Evolutionary conservation across 805 yeast genomes (phyloP), one percentile per base, ranked within the genome.

Genomic region (Pichia nakasei): DNA sequence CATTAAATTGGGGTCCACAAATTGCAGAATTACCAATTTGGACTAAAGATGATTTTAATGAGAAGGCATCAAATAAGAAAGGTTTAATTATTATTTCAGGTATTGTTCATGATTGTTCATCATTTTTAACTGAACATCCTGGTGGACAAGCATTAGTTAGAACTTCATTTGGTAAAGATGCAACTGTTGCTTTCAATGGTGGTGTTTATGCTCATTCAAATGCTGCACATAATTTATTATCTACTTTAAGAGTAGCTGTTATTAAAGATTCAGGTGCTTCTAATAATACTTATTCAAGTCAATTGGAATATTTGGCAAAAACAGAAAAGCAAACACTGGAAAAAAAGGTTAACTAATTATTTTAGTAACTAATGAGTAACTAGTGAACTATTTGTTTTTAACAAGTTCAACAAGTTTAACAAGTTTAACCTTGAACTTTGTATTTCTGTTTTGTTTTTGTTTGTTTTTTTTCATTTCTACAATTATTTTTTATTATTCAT

Each of bases 131-230:
- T 46, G 85, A 81, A 57, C 94, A 85, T 60, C 94, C 94, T 51
- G 94, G 94, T 73, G 94, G 94, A 52, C 78, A 75, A 58, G 80
- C 86, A 38, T 66, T 85, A 49, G 64, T 85, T 39, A 72, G 75
- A 53, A 79, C 88, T 29, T 79, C 89, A 2, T 65, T 75, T 48
- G 89, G 91, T 55, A 84, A 82, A 61, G 93, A 85, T 61, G 91
- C 91, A 22, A 81, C 91, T 13, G 75, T 74, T 59, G 93, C 89
- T 1, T 85, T 85, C 70, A 81, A 82, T 59, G 94, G 94, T 59
- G 89, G 86, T 59, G 93, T 85, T 26, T 85, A 85, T 58, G 78
- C 84, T 12, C 94, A 85, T 59, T 81, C 91, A 9, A 85, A 84
- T 55, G 93, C 94, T 48, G 94, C 93, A 20, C 88, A 82, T 62